These are phyloP conservation scores for Aspergillus cristatus DNA, from an alignment of 495 filamentous ascomycete genomes.

Conservation along the genomic window DNA sequence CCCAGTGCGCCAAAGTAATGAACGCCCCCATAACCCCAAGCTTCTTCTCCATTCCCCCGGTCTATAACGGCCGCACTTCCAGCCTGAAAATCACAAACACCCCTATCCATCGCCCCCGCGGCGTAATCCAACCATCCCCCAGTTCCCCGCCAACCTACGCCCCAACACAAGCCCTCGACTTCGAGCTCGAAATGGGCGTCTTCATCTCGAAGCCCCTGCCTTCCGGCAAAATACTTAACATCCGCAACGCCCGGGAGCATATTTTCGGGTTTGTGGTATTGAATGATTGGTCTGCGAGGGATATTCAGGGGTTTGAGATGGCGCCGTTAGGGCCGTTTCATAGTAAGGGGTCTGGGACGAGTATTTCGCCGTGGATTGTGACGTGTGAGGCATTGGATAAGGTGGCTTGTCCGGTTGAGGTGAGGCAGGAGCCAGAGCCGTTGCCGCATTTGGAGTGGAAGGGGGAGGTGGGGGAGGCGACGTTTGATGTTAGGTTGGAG, in stretches of 20 bases:
- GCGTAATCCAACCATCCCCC: conserved; percentile 14
- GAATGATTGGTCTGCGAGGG: conserved; percentile 63
- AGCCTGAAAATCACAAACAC: conserved; percentile 60
- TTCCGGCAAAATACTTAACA: conserved; percentile 9
- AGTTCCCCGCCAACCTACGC: conserved; percentile 43
- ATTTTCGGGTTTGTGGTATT: conserved; percentile 77
- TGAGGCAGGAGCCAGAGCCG: conserved; percentile 1
- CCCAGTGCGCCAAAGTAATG: conserved; percentile 6
- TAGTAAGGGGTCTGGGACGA: conserved; percentile 75
- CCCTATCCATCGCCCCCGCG: conserved; percentile 53
- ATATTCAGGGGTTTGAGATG: conserved; percentile 29
- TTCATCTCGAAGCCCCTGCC: conserved; percentile 46
- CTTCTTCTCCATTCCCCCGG: conserved; percentile 33
- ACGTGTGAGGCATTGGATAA: conserved; percentile 66
- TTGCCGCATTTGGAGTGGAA: conserved; percentile 9
- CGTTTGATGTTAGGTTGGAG: conserved; percentile 13
- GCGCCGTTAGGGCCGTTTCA: conserved; percentile 32
- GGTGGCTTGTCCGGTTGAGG: conserved; percentile 16
- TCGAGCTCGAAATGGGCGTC: conserved; percentile 71
- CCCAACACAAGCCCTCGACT: conserved; percentile 53
- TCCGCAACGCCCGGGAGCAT: conserved; percentile 27
- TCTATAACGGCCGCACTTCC: conserved; percentile 67
- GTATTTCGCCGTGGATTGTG: conserved; percentile 76
- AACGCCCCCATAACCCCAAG: neutral
- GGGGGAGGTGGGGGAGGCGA: conserved; percentile 4